phyloP scores from a whole-genome alignment of 768 basidiomycete genomes.

The Pleurotus tuoliensis region DNA sequence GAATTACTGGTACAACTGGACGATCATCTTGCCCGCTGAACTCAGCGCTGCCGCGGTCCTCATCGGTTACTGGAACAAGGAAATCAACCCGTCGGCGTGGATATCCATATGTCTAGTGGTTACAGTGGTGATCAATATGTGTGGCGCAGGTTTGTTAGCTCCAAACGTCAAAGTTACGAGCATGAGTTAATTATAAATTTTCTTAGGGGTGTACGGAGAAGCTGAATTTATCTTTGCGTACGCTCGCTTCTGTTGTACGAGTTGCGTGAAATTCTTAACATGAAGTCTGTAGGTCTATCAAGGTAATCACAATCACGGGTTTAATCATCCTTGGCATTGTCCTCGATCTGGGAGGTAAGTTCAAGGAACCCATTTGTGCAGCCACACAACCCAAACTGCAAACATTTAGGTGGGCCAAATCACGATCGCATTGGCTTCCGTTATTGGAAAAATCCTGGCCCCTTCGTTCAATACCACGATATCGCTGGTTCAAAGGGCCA shows the following conservation, averaged over 20 bases:
- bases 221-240: conserved; percentile 84
- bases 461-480: conserved; percentile 68
- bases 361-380: background rate
- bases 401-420: conserved; percentile 61
- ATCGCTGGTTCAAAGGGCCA: conserved; percentile 69
- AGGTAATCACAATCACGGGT: conserved; percentile 81
- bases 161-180: background rate
- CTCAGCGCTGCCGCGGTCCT: conserved; percentile 73
- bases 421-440: conserved; percentile 72
- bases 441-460: conserved; percentile 88
- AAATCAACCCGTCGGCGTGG: conserved; percentile 69
- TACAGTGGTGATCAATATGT: conserved; percentile 70
- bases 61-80: conserved; percentile 65
- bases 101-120: conserved; percentile 74
- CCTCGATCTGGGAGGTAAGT: conserved; percentile 71
- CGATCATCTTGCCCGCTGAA: conserved; percentile 67
- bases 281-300: conserved; percentile 57
- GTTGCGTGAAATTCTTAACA: background rate
- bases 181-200: background rate
- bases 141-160: conserved; percentile 51
- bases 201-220: conserved; percentile 71
- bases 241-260: conserved; percentile 34
- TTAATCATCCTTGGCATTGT: conserved; percentile 68
- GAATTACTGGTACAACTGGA: conserved; percentile 62
- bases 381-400: background rate